Evolutionary conservation across 225 moss, liverwort and hornwort genomes (phyloP).

Genomic region (Anthoceros angustus): DNA sequence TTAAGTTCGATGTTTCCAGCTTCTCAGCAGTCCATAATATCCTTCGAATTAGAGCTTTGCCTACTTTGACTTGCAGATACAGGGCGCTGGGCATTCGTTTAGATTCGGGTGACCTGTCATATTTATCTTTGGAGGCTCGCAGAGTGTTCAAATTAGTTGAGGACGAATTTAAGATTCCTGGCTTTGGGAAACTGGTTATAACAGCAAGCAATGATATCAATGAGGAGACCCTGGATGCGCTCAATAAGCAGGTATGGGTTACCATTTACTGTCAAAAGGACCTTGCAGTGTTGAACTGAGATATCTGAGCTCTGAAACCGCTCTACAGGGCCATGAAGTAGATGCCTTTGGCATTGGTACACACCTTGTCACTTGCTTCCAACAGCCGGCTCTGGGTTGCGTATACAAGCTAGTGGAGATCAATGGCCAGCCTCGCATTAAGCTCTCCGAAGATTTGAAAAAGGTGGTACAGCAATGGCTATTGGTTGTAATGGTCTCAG

Average conservation of each 20-base stretch:
- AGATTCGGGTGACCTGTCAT: slow-evolving; percentile 87
- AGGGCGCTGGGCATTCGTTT: slow-evolving; percentile 73
- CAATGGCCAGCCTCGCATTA: slow-evolving; percentile 81
- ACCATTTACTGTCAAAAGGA: neutral
- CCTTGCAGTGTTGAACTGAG: neutral
- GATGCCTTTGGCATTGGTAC: slow-evolving; percentile 95
- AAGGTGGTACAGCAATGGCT: slow-evolving; percentile 29
- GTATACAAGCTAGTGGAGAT: slow-evolving; percentile 95
- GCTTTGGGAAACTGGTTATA: slow-evolving; percentile 57
- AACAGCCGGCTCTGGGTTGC: slow-evolving; percentile 84
- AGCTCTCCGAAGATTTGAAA: slow-evolving; percentile 67
- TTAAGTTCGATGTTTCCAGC: too few species aligned
- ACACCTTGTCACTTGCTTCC: slow-evolving; percentile 78
- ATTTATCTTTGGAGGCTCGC: slow-evolving; percentile 66
- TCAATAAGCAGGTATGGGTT: slow-evolving; percentile 67
- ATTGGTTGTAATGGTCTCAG: neutral
- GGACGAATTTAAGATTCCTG: slow-evolving; percentile 49
- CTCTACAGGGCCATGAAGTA: slow-evolving; percentile 73
- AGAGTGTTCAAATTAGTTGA: slow-evolving; percentile 47
- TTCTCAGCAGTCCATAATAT: too few species aligned
- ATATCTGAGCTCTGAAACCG: neutral
- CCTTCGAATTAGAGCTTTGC: too few species aligned
- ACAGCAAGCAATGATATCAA: slow-evolving; percentile 89
- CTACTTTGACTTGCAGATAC: slow-evolving; percentile 29
- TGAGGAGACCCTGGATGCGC: slow-evolving; percentile 68